A percentile compares a stretch with the other conserved stretches of the same genome.
These are phyloP conservation scores for Petunia secreta DNA, from an alignment of 257 asterid genomes.

Conservation along the genomic window DNA sequence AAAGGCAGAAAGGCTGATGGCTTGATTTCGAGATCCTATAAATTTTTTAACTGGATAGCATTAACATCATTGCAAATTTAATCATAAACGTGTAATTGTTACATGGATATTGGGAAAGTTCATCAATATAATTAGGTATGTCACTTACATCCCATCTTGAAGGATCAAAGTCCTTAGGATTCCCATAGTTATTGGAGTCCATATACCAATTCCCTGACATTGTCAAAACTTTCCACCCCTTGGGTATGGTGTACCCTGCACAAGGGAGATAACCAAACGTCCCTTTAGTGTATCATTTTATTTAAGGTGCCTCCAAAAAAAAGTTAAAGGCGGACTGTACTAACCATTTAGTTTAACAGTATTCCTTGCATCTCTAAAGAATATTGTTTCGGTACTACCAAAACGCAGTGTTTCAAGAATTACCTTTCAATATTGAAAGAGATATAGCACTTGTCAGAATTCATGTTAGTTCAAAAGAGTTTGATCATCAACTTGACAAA, in stretches of 20 bases:
- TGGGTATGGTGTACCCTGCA: background rate
- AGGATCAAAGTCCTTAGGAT: background rate
- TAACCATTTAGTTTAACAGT: background rate
- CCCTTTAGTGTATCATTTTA: too few relatives aligned
- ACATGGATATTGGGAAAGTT: too few relatives aligned
- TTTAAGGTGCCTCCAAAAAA: too few relatives aligned
- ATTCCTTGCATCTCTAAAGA: background rate
- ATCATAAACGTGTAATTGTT: too few relatives aligned
- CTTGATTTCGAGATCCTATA: background rate
- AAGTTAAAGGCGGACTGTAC: background rate
- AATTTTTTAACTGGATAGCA: too few relatives aligned
- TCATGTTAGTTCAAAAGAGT: too few relatives aligned
- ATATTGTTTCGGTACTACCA: background rate
- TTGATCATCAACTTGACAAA: background rate
- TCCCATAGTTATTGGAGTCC: background rate
- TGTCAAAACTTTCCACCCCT: background rate
- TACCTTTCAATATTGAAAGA: background rate
- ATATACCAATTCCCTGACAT: background rate
- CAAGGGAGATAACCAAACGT: too few relatives aligned
- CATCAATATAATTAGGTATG: too few relatives aligned
- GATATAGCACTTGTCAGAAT: too few relatives aligned
- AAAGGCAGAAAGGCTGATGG: background rate
- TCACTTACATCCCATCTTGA: background rate
- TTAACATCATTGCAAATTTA: too few relatives aligned
- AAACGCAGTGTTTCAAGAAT: background rate